Percentiles rank a stretch among this genome's conserved stretches.
Evolutionary conservation across 176 grass and related monocot species (phyloP).

Genomic region (Cocos nucifera): DNA sequence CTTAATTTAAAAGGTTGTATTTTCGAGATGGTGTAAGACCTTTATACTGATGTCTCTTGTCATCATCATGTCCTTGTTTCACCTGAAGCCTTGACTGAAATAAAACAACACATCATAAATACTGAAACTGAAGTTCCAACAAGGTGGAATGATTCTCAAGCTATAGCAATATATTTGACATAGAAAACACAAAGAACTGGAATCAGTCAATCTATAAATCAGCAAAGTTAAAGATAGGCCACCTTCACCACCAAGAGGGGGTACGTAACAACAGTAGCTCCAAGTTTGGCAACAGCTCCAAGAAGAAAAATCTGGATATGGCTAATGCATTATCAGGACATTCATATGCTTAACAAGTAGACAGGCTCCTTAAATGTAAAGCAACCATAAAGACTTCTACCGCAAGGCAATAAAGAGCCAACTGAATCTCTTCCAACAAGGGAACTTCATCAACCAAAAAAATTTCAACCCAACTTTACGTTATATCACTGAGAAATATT

Average conservation of each 20-base stretch:
- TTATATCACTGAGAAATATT: neutral
- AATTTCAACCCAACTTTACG: neutral
- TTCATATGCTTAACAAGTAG: neutral
- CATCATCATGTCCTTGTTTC: constrained; percentile 40
- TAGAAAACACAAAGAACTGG: no score
- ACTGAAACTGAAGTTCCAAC: neutral
- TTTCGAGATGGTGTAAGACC: neutral
- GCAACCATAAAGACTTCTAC: no score
- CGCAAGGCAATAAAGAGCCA: no score
- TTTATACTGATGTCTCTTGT: constrained; percentile 73
- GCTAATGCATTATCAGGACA: constrained; percentile 17
- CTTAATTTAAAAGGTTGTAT: neutral
- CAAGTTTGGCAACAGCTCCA: constrained; percentile 89
- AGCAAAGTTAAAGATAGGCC: constrained; percentile 2
- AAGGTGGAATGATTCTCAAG: neutral
- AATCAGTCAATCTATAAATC: no score
- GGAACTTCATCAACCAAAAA: no score
- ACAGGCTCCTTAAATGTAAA: no score
- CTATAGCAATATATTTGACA: no score
- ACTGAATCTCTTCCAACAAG: no score
- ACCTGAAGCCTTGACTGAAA: constrained; percentile 78
- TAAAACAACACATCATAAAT: constrained; percentile 7
- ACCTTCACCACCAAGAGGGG: constrained; percentile 92
- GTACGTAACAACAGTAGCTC: constrained; percentile 82
- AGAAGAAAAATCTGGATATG: constrained; percentile 86